Conservation (phyloP, 352 stramenopile genomes). For the Pythium inflatum region DNA sequence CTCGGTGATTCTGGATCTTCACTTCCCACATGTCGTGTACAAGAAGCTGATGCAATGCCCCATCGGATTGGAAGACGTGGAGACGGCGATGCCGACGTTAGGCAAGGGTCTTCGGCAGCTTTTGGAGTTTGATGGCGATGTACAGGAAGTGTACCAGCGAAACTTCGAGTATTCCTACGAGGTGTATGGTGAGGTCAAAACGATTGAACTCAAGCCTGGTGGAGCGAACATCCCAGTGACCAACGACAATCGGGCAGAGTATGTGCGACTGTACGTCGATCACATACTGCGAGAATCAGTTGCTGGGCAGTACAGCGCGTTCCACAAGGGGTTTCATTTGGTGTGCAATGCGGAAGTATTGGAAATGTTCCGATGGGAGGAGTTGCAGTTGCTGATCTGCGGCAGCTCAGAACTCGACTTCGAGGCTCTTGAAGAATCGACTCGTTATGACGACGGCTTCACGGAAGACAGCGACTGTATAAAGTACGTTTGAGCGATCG, state of each 20-base stretch:
- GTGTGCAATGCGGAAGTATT: constrained; percentile 76
- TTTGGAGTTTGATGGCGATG: constrained; percentile 67
- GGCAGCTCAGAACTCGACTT: constrained; percentile 79
- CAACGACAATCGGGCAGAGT: constrained; percentile 68
- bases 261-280: constrained; percentile 75
- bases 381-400: constrained; percentile 78
- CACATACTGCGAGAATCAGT: constrained; percentile 70
- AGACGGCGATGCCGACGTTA: constrained; percentile 57
- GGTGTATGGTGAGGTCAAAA: constrained; percentile 80
- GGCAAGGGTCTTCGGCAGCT: constrained; percentile 69
- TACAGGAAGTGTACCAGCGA: constrained; percentile 70
- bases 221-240: constrained; percentile 67
- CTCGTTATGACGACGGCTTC: constrained; percentile 80
- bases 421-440: constrained; percentile 71
- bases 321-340: constrained; percentile 76
- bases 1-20: constrained; percentile 79
- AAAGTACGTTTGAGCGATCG: constrained; percentile 35
- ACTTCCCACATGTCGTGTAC: constrained; percentile 82
- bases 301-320: constrained; percentile 65
- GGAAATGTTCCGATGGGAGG: constrained; percentile 81
- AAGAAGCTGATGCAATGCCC: constrained; percentile 75
- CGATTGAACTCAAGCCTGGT: constrained; percentile 69
- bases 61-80: constrained; percentile 62
- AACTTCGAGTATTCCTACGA: constrained; percentile 86
- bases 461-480: constrained; percentile 68